These are phyloP conservation scores for Neospora caninum DNA, from an alignment of 169 alveolate genomes.

Conservation along the genomic window DNA sequence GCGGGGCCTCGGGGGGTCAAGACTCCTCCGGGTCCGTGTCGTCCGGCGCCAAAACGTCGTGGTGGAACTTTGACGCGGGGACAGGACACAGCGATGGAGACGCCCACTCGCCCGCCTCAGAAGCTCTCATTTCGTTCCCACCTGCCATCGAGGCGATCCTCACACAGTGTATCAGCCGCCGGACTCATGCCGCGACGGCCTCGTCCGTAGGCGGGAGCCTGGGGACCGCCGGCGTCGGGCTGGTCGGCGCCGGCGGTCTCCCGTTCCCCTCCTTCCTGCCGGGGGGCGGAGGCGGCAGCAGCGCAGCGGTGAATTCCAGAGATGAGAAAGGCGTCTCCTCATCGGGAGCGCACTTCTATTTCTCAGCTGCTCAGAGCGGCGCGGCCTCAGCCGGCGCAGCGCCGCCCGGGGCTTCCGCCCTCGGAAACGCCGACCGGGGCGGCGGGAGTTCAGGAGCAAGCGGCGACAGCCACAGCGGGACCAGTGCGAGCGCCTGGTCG, in stretches of 20 bases:
- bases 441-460: neutral
- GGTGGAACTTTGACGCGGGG: conserved; percentile 17
- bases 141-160: conserved; percentile 39
- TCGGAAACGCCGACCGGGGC: neutral
- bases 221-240: neutral
- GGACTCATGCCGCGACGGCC: conserved; percentile 33
- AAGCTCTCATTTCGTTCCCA: neutral
- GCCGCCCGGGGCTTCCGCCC: neutral
- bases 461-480: neutral
- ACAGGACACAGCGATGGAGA: conserved; percentile 22
- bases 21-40: neutral
- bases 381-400: neutral
- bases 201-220: neutral
- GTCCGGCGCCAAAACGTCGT: neutral
- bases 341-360: neutral
- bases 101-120: neutral
- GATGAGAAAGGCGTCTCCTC: neutral
- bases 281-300: neutral
- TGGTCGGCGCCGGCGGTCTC: neutral
- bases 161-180: conserved; percentile 42
- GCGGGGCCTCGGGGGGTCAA: neutral
- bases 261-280: conserved; percentile 21
- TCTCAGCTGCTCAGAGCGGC: neutral
- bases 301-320: neutral
- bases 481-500: conserved; percentile 2